Percentiles rank a stretch among this genome's conserved stretches.
Evolutionary conservation across 257 asterid genomes (phyloP).

Genomic region (Solanum chiquidenum): DNA sequence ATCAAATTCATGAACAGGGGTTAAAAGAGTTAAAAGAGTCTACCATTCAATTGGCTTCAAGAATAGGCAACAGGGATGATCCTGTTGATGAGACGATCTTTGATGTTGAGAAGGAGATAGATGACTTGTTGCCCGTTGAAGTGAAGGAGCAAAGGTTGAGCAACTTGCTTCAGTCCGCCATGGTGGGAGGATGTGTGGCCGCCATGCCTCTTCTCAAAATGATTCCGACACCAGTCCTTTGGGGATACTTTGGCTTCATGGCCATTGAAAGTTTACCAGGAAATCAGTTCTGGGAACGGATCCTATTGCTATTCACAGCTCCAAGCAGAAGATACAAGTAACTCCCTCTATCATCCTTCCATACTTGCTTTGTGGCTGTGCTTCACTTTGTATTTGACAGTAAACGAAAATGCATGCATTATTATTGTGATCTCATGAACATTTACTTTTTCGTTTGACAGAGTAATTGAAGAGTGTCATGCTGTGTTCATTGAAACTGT

Average conservation of each 20-base stretch:
- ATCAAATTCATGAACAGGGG: not conserved
- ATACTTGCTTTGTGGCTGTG: not conserved
- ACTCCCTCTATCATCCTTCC: not conserved
- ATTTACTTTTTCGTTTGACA: not conserved
- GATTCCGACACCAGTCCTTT: conserved; percentile 13
- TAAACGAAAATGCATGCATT: not conserved
- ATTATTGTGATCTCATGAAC: not conserved
- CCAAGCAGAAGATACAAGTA: conserved; percentile 19
- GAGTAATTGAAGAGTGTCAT: conserved; percentile 10
- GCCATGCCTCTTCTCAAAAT: conserved; percentile 14
- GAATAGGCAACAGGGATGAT: not conserved
- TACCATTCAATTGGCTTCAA: conserved; percentile 1
- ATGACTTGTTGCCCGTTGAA: conserved; percentile 17
- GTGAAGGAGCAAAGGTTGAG: conserved; percentile 14
- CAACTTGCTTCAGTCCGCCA: conserved; percentile 13
- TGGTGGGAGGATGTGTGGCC: conserved; percentile 20
- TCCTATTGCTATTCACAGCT: conserved; percentile 8
- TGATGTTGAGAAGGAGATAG: conserved; percentile 13
- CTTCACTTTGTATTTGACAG: not conserved
- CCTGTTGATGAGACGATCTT: conserved; percentile 10
- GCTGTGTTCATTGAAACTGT: conserved; percentile 10
- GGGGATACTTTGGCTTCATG: conserved; percentile 16
- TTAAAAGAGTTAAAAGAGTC: conserved; percentile 12
- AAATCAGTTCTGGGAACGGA: conserved; percentile 13
- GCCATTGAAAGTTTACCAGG: conserved; percentile 17